phyloP scores from a whole-genome alignment of 208 protist species.

The Herpetomonas samuelpessoai region DNA sequence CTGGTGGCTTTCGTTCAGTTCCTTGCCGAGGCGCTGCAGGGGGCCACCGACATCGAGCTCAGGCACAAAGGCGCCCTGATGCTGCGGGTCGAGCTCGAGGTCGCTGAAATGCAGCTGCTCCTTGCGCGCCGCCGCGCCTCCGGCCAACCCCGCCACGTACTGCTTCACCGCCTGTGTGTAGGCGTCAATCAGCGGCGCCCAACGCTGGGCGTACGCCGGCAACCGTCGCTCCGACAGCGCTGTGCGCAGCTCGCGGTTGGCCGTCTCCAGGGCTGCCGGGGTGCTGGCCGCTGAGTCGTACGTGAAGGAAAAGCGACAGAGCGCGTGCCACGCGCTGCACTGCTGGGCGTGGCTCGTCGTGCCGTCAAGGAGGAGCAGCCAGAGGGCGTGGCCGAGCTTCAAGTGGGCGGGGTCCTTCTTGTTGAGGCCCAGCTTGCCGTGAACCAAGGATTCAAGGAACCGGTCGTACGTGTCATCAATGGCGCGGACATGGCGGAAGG shows the following conservation, averaged over 20 bases:
- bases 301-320: slow-evolving; percentile 71
- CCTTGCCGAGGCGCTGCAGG: slow-evolving; percentile 40
- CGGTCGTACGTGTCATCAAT: slow-evolving; percentile 50
- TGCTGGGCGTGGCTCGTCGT: slow-evolving; percentile 43
- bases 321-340: slow-evolving; percentile 51
- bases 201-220: slow-evolving; percentile 15
- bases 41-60: slow-evolving; percentile 40
- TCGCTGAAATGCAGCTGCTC: slow-evolving; percentile 58
- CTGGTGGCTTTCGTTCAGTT: slow-evolving; percentile 22
- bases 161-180: slow-evolving; percentile 36
- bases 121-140: slow-evolving; percentile 42
- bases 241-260: slow-evolving; percentile 23
- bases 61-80: slow-evolving; percentile 35
- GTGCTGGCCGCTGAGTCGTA: slow-evolving; percentile 27
- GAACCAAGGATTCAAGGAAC: slow-evolving; percentile 48
- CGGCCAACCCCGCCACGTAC: slow-evolving; percentile 25
- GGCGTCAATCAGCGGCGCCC: slow-evolving; percentile 21
- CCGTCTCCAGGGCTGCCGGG: slow-evolving; percentile 9
- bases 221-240: slow-evolving; percentile 12
- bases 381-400: slow-evolving; percentile 43
- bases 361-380: slow-evolving; percentile 36
- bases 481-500: slow-evolving; percentile 49
- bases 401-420: slow-evolving; percentile 22
- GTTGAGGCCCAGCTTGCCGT: slow-evolving; percentile 68
- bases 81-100: slow-evolving; percentile 52